Evolutionary conservation across 2,329 filamentous ascomycete species (phyloP).

Genomic region (Metarhizium robertsii): DNA sequence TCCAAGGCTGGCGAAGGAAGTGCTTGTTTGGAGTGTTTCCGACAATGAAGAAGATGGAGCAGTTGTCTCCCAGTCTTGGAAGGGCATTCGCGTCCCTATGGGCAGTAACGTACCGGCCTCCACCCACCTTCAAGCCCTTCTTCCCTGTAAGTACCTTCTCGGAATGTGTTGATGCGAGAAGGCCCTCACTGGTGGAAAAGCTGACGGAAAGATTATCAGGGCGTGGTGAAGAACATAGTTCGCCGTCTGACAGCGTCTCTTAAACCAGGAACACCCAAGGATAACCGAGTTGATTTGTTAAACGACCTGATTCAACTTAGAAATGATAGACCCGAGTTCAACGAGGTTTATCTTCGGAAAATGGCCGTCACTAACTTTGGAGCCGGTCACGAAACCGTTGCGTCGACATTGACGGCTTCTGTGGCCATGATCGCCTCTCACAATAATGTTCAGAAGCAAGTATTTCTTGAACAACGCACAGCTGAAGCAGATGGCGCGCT

Average conservation of each 20-base stretch:
- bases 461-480: conserved; percentile 24
- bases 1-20: conserved; percentile 41
- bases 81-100: conserved; percentile 32
- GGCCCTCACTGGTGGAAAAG: background rate
- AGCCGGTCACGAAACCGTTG: conserved; percentile 45
- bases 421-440: conserved; percentile 37
- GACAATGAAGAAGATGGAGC: conserved; percentile 26
- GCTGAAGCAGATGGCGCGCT: conserved; percentile 4
- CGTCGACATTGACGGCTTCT: conserved; percentile 39
- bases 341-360: conserved; percentile 36
- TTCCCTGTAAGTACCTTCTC: conserved; percentile 31
- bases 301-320: conserved; percentile 38
- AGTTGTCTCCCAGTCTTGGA: conserved; percentile 25
- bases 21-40: conserved; percentile 44
- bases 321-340: conserved; percentile 34
- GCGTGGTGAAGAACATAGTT: conserved; percentile 23
- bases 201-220: conserved; percentile 14
- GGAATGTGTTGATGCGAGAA: background rate
- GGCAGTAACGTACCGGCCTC: conserved; percentile 35
- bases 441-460: conserved; percentile 18
- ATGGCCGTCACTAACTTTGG: conserved; percentile 47
- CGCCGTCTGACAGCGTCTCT: conserved; percentile 23
- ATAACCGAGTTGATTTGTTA: conserved; percentile 31
- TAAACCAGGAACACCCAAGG: conserved; percentile 18
- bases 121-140: conserved; percentile 35